Evolutionary conservation across 2,329 filamentous ascomycete species (phyloP), one percentile per base, ranked within the genome.

Genomic region (Xylariaceae sp.): DNA sequence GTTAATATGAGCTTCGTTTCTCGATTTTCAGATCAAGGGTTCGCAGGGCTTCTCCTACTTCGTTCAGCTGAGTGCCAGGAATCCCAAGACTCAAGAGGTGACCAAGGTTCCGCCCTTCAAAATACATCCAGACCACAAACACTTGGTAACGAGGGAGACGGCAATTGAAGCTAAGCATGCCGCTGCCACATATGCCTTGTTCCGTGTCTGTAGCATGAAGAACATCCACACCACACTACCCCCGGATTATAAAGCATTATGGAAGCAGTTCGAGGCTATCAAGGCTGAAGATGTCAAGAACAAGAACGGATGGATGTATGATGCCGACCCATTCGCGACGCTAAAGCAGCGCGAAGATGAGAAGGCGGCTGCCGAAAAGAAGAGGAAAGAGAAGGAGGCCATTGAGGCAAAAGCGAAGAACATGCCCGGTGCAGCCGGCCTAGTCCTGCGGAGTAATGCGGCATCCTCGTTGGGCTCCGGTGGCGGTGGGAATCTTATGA

Each of bases 161-260:
- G 85, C 91, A 1, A 79, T 97, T 9, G 94, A 99, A 75, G 92
- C 94, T 18, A 86, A 88, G 55, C 92, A 99, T 74, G 94, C 95
- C 61, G 91, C 92, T 8, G 94, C 94, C 3, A 89, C 92, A 0
- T 97, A 95, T 72, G 88, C 86, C 2, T 79, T 99, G 8, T 97
- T 94, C 68, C 82, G 94, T 47, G 88, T 97, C 3, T 92, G 89
- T 71, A 96, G 88, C 67, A 95, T 95, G 85, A 91, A 92, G 72
- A 97, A 97, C 68, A 83, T 96, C 64, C 90, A 96, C 68, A 95
- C 91, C 76, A 92, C 92, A 74, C 79, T 99, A 60, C 94, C 94
- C 21, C 94, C 94, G 0, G 88, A 88, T 55, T 95, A 96, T 72
- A 87, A 86, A 66, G 83, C 89, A 60, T 75, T 96, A 40, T 99